phyloP scores from a whole-genome alignment of 169 alveolate species.

The Neospora caninum region DNA sequence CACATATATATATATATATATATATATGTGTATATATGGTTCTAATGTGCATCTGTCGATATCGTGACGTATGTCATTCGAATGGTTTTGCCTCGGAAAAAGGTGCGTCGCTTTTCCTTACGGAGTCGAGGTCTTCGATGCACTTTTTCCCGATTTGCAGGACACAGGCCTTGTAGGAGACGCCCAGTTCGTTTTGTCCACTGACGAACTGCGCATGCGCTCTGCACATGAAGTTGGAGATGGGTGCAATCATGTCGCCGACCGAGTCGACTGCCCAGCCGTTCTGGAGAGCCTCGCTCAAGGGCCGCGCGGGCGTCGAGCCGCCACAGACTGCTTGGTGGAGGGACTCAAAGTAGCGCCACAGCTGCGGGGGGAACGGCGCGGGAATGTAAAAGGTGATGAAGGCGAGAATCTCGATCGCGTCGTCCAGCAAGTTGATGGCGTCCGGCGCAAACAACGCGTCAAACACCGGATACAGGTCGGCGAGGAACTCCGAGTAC shows the following conservation, averaged over 20 bases:
- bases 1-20: no score
- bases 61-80: no score
- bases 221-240: not conserved
- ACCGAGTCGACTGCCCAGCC: conserved; percentile 10
- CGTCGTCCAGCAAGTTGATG: conserved; percentile 39
- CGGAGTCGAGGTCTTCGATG: conserved; percentile 5
- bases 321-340: conserved; percentile 44
- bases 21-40: not conserved
- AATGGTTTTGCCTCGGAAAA: no score
- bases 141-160: conserved; percentile 14
- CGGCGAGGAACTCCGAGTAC: conserved; percentile 40
- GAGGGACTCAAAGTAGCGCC: conserved; percentile 34
- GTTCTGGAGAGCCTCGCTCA: conserved; percentile 23
- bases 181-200: conserved; percentile 10
- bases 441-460: conserved; percentile 21
- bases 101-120: not conserved
- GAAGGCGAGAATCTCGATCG: conserved; percentile 25
- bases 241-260: conserved; percentile 16
- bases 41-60: no score
- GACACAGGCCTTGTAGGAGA: not conserved
- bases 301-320: conserved; percentile 3
- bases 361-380: conserved; percentile 48
- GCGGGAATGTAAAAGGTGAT: conserved; percentile 48
- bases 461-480: conserved; percentile 30
- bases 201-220: conserved; percentile 32